Evolutionary conservation across 1,139 yeast species (phyloP), one percentile per base, ranked within the genome.

Genomic region (Pichia sp.): DNA sequence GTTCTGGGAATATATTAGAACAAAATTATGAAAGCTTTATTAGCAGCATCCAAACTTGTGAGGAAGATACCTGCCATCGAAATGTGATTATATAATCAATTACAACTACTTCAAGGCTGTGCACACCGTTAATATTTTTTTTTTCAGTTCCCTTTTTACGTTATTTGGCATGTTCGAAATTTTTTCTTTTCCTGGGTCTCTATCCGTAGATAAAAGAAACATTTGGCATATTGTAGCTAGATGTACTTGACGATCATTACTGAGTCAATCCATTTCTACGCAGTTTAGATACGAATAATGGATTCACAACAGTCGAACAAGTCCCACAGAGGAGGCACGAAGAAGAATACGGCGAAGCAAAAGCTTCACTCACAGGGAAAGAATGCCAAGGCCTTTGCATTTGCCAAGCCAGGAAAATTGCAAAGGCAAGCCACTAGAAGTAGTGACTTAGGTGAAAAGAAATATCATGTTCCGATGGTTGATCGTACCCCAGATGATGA

Each of bases 401-500:
- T 91, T 28, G 74, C 89, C 47, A 95, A 95, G 31, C 98, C 98
- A 2, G 84, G 95, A 28, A 90, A 89, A 69, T 77, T 90, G 67
- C 91, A 88, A 62, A 78, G 88, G 58, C 84, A 80, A 76, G 96
- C 96, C 55, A 79, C 83, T 66, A 78, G 99, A 69, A 73, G 95
- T 9, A 85, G 86, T 57, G 99, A 93, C 63, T 62, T 73, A 48
- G 85, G 84, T 59, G 99, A 95, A 68, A 84, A 79, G 66, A 87
- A 83, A 66, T 78, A 87, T 64, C 99, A 93, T 74, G 97, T 91
- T 28, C 99, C 99, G 16, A 90, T 93, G 97, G 87, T 93, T 49
- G 96, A 93, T 66, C 77, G 99, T 62, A 90, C 98, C 0, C 98
- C 99, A 0, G 99, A 93, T 53, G 97, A 91, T 62, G 95, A 86